Conservation (phyloP, 2,329 filamentous ascomycete genomes). For the Aureobasidium subglaciale region DNA sequence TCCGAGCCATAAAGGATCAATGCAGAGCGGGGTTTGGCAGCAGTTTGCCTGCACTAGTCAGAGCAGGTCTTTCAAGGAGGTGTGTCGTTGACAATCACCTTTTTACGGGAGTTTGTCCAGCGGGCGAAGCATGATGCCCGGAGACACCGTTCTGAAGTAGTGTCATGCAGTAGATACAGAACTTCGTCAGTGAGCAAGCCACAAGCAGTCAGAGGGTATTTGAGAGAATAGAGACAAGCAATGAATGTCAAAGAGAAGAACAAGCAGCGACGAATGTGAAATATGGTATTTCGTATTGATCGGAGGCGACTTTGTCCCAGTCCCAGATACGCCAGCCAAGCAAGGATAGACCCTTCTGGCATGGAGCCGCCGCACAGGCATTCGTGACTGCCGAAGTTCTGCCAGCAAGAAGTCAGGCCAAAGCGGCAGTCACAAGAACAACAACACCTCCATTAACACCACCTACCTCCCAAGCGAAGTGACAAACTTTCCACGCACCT, state of each 20-base stretch:
- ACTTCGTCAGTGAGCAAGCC: no score
- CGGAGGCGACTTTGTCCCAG: neutral
- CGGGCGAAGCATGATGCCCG: neutral
- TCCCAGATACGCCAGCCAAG: conserved; percentile 6
- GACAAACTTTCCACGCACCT: neutral
- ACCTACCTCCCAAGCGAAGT: conserved; percentile 17
- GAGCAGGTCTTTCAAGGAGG: neutral
- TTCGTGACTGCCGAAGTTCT: conserved; percentile 1
- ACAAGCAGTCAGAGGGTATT: no score
- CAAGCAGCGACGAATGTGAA: no score
- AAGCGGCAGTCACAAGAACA: conserved; percentile 15
- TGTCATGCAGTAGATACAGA: neutral
- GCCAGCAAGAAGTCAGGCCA: conserved; percentile 20
- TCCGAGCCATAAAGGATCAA: conserved; percentile 89
- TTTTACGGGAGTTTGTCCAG: neutral
- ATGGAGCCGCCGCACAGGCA: conserved; percentile 10
- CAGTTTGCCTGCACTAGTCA: neutral
- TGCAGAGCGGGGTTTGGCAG: conserved; percentile 27
- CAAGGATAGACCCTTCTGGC: conserved; percentile 9
- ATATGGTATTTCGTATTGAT: no score
- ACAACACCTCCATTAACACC: conserved; percentile 13
- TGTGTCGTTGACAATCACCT: neutral
- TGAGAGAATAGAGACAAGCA: no score
- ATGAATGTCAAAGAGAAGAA: no score
- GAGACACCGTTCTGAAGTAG: neutral